These are phyloP conservation scores for Lepidium campestre DNA, from an alignment of 441 rosid species.

Conservation along the genomic window DNA sequence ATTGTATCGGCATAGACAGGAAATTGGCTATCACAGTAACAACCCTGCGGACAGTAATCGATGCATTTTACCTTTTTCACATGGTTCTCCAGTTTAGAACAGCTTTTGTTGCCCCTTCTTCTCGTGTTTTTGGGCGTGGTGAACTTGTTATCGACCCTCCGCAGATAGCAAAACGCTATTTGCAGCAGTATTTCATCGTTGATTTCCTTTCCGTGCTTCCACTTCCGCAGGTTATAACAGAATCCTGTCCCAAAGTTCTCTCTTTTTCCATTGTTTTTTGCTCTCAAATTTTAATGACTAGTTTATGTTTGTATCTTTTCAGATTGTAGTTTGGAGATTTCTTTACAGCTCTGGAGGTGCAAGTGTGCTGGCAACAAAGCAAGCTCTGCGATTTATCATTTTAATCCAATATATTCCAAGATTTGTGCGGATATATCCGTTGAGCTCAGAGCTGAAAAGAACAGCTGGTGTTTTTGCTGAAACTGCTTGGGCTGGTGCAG, in stretches of 20 bases:
- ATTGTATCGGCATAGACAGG: conserved; percentile 75
- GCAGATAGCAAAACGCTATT: conserved; percentile 83
- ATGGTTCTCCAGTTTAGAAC: conserved; percentile 94
- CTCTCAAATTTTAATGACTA: background rate
- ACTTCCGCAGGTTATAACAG: conserved; percentile 74
- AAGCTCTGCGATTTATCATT: conserved; percentile 61
- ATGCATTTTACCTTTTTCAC: conserved; percentile 79
- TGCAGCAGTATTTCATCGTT: conserved; percentile 64
- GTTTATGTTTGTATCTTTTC: background rate
- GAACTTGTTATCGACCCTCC: conserved; percentile 93
- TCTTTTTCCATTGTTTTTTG: background rate
- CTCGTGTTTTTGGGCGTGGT: conserved; percentile 94
- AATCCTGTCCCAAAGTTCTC: background rate
- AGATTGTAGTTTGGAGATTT: conserved; percentile 89
- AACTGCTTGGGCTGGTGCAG: conserved; percentile 99
- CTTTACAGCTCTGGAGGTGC: conserved; percentile 66
- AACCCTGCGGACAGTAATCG: conserved; percentile 65
- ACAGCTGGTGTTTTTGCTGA: conserved; percentile 95
- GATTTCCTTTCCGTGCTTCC: conserved; percentile 91
- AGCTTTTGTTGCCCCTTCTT: conserved; percentile 93
- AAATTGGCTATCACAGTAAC: conserved; percentile 68
- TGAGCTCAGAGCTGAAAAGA: conserved; percentile 88
- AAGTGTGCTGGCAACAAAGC: conserved; percentile 70
- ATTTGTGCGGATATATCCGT: conserved; percentile 61
- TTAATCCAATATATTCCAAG: conserved; percentile 78